These are phyloP conservation scores for Mortierella polycephala DNA, from an alignment of 371 early-diverging fungal species.

Conservation along the genomic window DNA sequence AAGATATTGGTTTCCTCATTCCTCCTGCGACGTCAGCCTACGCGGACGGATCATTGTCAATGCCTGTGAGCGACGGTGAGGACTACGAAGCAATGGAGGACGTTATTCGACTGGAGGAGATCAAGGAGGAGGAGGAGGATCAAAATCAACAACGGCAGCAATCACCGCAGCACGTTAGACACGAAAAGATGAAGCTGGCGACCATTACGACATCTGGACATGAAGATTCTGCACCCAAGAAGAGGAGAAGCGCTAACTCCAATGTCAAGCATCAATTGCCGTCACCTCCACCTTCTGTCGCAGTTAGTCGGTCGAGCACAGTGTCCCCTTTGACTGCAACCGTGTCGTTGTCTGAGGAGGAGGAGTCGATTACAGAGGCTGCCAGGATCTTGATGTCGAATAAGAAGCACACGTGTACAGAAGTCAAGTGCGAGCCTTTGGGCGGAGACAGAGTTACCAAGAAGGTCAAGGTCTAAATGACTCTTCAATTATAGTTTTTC, in stretches of 20 bases:
- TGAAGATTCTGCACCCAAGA: constrained; percentile 5
- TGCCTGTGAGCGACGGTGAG: constrained; percentile 53
- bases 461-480: constrained; percentile 30
- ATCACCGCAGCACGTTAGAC: constrained; percentile 13
- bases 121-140: constrained; percentile 50
- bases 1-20: constrained; percentile 37
- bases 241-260: not conserved
- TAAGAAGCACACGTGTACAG: constrained; percentile 27
- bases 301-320: constrained; percentile 43
- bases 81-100: constrained; percentile 34
- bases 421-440: constrained; percentile 9
- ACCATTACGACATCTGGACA: constrained; percentile 33
- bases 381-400: constrained; percentile 34
- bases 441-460: constrained; percentile 14
- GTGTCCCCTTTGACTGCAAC: constrained; percentile 41
- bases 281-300: constrained; percentile 46
- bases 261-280: constrained; percentile 17
- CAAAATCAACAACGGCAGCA: constrained; percentile 6
- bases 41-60: constrained; percentile 51
- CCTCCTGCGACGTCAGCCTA: constrained; percentile 48
- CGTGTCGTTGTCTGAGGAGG: constrained; percentile 33
- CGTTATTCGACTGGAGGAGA: constrained; percentile 35
- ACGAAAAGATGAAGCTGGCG: constrained; percentile 48
- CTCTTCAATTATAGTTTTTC: not conserved
- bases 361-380: constrained; percentile 40